A percentile compares a stretch with the other conserved stretches of the same genome.
Evolutionary conservation across 441 rosid genomes (phyloP).

Genomic region (Erodium moschatum): DNA sequence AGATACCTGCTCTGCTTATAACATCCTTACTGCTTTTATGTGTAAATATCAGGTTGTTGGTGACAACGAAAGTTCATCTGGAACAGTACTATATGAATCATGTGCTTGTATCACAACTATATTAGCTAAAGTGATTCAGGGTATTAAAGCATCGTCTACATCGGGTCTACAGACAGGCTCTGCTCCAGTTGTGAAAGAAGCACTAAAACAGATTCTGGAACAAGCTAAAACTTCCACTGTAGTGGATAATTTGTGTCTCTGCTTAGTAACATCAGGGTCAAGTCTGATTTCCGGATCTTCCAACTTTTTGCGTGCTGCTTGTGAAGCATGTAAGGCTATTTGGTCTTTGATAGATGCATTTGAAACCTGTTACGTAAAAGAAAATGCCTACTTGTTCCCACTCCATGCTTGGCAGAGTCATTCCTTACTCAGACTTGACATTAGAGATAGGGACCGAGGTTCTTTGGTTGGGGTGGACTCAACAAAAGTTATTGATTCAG

Average conservation of each 20-base stretch:
- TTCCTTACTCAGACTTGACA: constrained; percentile 49
- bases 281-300: constrained; percentile 72
- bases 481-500: constrained; percentile 53
- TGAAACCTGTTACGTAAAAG: constrained; percentile 46
- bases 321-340: constrained; percentile 75
- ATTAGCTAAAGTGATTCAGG: constrained; percentile 51
- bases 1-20: constrained; percentile 15
- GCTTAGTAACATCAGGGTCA: constrained; percentile 74
- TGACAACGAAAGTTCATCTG: constrained; percentile 54
- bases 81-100: constrained; percentile 61
- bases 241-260: constrained; percentile 67
- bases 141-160: constrained; percentile 38
- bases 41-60: constrained; percentile 44
- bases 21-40: constrained; percentile 21
- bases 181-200: constrained; percentile 35
- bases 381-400: constrained; percentile 49
- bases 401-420: constrained; percentile 50
- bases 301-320: constrained; percentile 63
- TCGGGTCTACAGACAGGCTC: constrained; percentile 39
- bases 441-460: constrained; percentile 51
- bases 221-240: constrained; percentile 69
- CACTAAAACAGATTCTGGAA: constrained; percentile 53
- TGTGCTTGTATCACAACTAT: constrained; percentile 54
- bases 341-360: constrained; percentile 66
- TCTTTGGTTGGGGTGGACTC: constrained; percentile 46